Conservation (phyloP, 441 rosid species). For the Pelargonium myrrhifolium region DNA sequence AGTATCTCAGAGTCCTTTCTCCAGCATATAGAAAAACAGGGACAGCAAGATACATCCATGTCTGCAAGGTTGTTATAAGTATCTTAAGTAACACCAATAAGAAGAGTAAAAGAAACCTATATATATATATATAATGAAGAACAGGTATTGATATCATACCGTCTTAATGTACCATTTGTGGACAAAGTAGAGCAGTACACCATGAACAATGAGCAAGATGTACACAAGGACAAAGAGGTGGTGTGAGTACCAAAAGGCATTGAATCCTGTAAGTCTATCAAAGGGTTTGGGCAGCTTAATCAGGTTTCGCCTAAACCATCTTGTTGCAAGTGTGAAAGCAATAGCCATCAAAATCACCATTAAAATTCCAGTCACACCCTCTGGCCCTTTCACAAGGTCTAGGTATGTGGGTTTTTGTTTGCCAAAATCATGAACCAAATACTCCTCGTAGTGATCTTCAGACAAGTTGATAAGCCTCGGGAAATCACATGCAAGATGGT, state of each 20-base stretch:
- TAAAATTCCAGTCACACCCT: constrained; percentile 47
- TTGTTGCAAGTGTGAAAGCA: constrained; percentile 50
- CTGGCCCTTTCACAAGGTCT: constrained; percentile 51
- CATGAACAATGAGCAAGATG: constrained; percentile 44
- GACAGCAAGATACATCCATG: constrained; percentile 92
- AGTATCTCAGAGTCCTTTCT: constrained; percentile 63
- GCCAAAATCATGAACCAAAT: constrained; percentile 44
- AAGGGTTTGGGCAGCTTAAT: constrained; percentile 44
- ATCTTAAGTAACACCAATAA: background rate
- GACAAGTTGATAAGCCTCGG: constrained; percentile 54
- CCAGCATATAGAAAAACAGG: constrained; percentile 61
- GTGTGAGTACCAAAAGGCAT: constrained; percentile 70
- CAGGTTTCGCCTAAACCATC: constrained; percentile 49
- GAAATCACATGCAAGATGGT: constrained; percentile 74
- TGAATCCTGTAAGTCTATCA: constrained; percentile 50
- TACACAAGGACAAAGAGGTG: constrained; percentile 59
- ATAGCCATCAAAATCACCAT: constrained; percentile 54
- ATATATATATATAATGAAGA: background rate
- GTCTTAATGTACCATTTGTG: constrained; percentile 48
- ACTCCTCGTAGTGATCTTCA: constrained; percentile 41
- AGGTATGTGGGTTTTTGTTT: constrained; percentile 54
- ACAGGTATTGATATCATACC: constrained; percentile 19
- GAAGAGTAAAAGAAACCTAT: constrained; percentile 14
- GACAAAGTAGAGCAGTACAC: constrained; percentile 39
- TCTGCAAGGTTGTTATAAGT: constrained; percentile 27